Base-by-base conservation (phyloP, 2,329 filamentous ascomycete species). In the Fusarium irregulare region DNA sequence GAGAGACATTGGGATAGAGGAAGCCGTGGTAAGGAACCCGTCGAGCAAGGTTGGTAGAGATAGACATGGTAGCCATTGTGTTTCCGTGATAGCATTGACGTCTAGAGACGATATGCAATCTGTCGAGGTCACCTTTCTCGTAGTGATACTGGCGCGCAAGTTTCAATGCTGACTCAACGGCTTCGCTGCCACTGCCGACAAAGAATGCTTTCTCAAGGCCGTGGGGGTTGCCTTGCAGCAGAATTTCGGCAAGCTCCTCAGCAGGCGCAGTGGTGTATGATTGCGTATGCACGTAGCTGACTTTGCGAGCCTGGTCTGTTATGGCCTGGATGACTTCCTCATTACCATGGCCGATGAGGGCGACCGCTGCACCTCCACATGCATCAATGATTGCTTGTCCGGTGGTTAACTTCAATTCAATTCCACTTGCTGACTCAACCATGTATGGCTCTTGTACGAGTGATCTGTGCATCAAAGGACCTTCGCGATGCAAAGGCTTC, bases 81-180 rank as follows among this genome's bases (percentile, higher is more conserved):
- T 64, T 64, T 25, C 62, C 62, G n/a, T 64, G 62, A 1, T 64
- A 64, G 5, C 60, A 64, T 6, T 64, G 60, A 0, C 60, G 32
- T 3, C 62, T 59, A 2, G 62, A 64, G 2, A 64, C 4, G 2
- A 64, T 59, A 1, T 64, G 40, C 6, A 64, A 20, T 34, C 54
- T 50, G 0, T 51, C 60, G 0, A 46, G 12, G 7, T 59, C 46
- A 1, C 60, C 62, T 12, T 42, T 59, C 5, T 65, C 62, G 18
- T 59, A 65, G 34, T 78, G 82, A 55, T 85, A 86, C 63, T 87
- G 84, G 3, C 81, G 72, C 0, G 83, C 83, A 6, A 85, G 73
- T 64, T 87, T 87, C 44, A 86, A 59, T 0, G 82, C 81, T 0
- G 83, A 80, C 64, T 87, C 85, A 13, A 81, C 79, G 0, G 84